Evolutionary conservation across 148 eudicot species (phyloP).

Genomic region (Rhododendron williamsianum): DNA sequence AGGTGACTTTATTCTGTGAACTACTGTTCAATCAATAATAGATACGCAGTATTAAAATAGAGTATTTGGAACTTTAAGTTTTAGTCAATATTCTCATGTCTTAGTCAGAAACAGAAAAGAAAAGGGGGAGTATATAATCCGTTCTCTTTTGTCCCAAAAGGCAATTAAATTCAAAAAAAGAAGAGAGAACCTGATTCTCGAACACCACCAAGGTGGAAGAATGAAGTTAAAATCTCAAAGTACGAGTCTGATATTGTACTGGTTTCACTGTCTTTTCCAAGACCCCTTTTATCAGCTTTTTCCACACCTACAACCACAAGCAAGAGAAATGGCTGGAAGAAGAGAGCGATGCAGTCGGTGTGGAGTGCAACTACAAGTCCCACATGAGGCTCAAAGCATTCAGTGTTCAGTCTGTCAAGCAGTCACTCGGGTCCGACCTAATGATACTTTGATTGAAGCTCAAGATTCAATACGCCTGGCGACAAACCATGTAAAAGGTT

Average conservation of each 20-base stretch:
- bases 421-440: slow-evolving; percentile 10
- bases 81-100: neutral
- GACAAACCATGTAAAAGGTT: neutral
- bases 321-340: slow-evolving; percentile 9
- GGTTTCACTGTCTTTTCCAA: neutral
- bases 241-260: neutral
- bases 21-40: neutral
- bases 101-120: neutral
- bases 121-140: neutral
- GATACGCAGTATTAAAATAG: neutral
- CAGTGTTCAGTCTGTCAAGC: slow-evolving; percentile 18
- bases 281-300: neutral
- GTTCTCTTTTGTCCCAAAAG: neutral
- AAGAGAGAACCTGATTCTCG: slow-evolving; percentile 2
- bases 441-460: neutral
- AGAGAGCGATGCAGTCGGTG: slow-evolving; percentile 16
- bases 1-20: neutral
- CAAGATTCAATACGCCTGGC: neutral
- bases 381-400: slow-evolving; percentile 3
- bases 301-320: neutral
- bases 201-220: neutral
- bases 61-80: neutral
- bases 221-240: neutral
- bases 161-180: neutral
- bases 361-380: slow-evolving; percentile 6